These are phyloP conservation scores for Pleomassaria siparia DNA, from an alignment of 2,329 filamentous ascomycete species.

Conservation along the genomic window DNA sequence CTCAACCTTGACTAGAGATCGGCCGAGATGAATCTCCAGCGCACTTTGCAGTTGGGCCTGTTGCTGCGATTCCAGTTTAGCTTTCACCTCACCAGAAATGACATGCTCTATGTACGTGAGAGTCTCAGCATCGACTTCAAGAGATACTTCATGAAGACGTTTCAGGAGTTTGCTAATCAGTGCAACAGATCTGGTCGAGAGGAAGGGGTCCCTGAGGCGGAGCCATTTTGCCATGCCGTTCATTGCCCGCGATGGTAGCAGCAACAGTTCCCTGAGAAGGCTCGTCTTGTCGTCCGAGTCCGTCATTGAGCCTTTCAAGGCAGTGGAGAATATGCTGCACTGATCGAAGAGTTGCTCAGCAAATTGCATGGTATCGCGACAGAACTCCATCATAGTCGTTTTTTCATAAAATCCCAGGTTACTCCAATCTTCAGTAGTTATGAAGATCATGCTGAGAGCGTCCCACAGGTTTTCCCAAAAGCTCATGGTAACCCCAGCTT, in stretches of 20 bases:
- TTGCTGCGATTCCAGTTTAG: constrained; percentile 79
- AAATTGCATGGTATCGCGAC: constrained; percentile 91
- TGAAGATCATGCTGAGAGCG: constrained; percentile 77
- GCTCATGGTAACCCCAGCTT: constrained; percentile 66
- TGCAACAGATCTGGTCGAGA: constrained; percentile 78
- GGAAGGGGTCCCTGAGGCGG: constrained; percentile 81
- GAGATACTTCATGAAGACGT: constrained; percentile 74
- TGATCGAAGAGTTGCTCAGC: constrained; percentile 83
- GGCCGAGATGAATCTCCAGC: constrained; percentile 56
- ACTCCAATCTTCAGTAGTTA: constrained; percentile 83
- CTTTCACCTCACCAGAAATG: constrained; percentile 65
- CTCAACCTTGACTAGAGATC: constrained; percentile 32
- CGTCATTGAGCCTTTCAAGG: constrained; percentile 51
- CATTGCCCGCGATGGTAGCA: constrained; percentile 65
- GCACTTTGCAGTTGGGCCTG: constrained; percentile 75
- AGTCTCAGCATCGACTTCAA: constrained; percentile 66
- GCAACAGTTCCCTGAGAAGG: constrained; percentile 58
- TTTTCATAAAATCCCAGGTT: constrained; percentile 67
- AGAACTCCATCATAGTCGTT: constrained; percentile 83
- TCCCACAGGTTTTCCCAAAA: constrained; percentile 89
- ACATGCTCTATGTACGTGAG: constrained; percentile 66
- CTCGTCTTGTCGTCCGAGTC: constrained; percentile 41
- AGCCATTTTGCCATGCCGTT: constrained; percentile 82
- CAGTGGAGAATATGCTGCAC: constrained; percentile 78
- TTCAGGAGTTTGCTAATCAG: constrained; percentile 82